A percentile compares a stretch with the other conserved stretches of the same genome.
Conservation (phyloP, 805 yeast species). For the Kodamaea nitidulidarum region DNA sequence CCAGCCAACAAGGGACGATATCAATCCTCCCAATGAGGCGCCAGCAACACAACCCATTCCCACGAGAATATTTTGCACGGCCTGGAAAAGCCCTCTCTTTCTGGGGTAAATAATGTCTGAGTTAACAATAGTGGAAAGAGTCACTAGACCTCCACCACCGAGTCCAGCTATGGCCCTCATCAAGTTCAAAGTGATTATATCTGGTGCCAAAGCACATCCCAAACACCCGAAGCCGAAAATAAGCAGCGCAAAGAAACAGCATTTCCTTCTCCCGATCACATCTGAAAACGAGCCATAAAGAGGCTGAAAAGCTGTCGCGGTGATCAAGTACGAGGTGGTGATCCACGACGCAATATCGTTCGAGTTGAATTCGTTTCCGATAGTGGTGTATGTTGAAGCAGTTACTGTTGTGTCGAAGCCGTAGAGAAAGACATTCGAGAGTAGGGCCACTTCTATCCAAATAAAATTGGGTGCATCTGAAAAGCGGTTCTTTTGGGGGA, state of each 20-base stretch:
- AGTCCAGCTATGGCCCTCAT: constrained; percentile 38
- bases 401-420: constrained; percentile 49
- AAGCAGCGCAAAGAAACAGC: constrained; percentile 32
- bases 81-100: constrained; percentile 39
- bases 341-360: constrained; percentile 39
- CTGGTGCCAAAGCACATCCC: constrained; percentile 30
- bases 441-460: constrained; percentile 30
- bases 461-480: constrained; percentile 19
- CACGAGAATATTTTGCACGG: constrained; percentile 33
- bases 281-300: constrained; percentile 39
- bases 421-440: constrained; percentile 39
- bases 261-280: constrained; percentile 32
- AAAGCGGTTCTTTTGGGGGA: constrained; percentile 8
- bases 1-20: constrained; percentile 60
- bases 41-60: constrained; percentile 58
- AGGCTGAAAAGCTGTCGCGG: constrained; percentile 41
- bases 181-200: constrained; percentile 24
- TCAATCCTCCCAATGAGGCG: constrained; percentile 58
- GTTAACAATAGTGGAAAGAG: constrained; percentile 35
- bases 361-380: constrained; percentile 39
- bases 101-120: constrained; percentile 34
- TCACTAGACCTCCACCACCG: constrained; percentile 41
- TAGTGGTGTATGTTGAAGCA: constrained; percentile 45
- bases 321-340: constrained; percentile 38
- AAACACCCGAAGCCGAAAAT: constrained; percentile 33